Base-by-base conservation (phyloP, 208 protist genomes). In the Lotmaria passim region DNA sequence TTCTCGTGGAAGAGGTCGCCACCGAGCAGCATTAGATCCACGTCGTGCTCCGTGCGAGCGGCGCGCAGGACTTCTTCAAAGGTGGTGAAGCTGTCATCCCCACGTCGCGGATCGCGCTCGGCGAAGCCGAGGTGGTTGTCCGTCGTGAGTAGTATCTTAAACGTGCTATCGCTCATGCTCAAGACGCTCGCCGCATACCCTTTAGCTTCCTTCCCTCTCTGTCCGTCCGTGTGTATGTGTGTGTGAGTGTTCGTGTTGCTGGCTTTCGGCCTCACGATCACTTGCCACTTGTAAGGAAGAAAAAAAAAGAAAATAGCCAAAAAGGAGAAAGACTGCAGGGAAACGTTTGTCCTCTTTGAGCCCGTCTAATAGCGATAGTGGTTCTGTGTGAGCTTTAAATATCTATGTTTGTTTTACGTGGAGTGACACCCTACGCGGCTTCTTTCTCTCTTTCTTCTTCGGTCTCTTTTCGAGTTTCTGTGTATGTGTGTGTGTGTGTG, bases 1-100 rank as follows among this genome's bases (percentile, higher is more conserved):
- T 99, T 99, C 46, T 99, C 98, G 83, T 99, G 98, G 68, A 99
- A 99, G 11, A 99, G 84, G 73, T 99, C 99, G 12, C 99, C 99
- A 21, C 97, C 98, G 15, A 99, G 87, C 0, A 99, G 83, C 56
- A 99, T 81, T 14, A 98, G 89, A 77, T 99, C 99, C 0, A 97
- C 98, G 62, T 98, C 79, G 72, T 97, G 85, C 80, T 97, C 87
- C 23, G 95, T 78, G 10, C 90, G 83, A 10, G 98, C 98, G 10
- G 91, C 89, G 11, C 92, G 75, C 38, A 99, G 79, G 24, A 99
- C 93, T 77, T 99, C 98, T 74, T 99, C 98, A 65, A 99, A 99
- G 4, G 98, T 97, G 24, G 87, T 91, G 78, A 99, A 99, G 62
- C 93, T 97, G 83, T 99, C 99, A 47, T 99, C 86, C n/a, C 96